phyloP scores from a whole-genome alignment of 768 basidiomycete genomes.

The Favolaschia claudopus region DNA sequence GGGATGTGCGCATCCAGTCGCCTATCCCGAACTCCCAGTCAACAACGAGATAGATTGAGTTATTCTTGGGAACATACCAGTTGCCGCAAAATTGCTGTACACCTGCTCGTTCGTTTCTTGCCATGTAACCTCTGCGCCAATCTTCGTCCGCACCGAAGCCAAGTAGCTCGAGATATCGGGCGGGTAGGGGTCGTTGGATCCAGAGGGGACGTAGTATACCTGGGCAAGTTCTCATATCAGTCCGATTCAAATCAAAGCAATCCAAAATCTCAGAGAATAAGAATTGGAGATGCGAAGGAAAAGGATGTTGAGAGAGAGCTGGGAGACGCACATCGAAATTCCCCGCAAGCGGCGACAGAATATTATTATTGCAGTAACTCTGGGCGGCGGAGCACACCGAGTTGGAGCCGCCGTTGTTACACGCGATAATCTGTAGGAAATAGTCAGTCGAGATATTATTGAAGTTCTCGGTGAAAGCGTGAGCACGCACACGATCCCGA shows the following conservation, averaged over 20 bases:
- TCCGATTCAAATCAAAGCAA: no score
- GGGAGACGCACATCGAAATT: constrained; percentile 54
- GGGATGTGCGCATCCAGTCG: constrained; percentile 39
- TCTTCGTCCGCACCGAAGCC: constrained; percentile 39
- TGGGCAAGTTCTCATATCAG: no score
- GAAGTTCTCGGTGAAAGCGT: not conserved
- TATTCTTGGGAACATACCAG: constrained; percentile 41
- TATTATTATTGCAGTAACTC: constrained; percentile 62
- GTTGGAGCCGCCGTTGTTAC: constrained; percentile 56
- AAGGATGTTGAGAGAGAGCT: not conserved
- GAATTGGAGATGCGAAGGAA: not conserved
- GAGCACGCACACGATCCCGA: constrained; percentile 47
- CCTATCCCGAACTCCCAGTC: no score
- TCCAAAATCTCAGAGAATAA: no score
- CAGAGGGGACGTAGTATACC: constrained; percentile 58
- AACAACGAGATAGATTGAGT: constrained; percentile 3
- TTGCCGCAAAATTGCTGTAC: constrained; percentile 57
- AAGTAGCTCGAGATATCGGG: constrained; percentile 47
- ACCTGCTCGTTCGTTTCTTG: constrained; percentile 48
- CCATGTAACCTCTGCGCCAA: constrained; percentile 57
- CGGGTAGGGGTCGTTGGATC: constrained; percentile 59
- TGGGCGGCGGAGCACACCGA: constrained; percentile 64
- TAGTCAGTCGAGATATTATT: not conserved
- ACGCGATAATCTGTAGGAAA: constrained; percentile 62
- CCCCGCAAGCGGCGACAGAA: constrained; percentile 62